These are phyloP conservation scores for Datura wrightii DNA, from an alignment of 257 asterid species.

Conservation along the genomic window DNA sequence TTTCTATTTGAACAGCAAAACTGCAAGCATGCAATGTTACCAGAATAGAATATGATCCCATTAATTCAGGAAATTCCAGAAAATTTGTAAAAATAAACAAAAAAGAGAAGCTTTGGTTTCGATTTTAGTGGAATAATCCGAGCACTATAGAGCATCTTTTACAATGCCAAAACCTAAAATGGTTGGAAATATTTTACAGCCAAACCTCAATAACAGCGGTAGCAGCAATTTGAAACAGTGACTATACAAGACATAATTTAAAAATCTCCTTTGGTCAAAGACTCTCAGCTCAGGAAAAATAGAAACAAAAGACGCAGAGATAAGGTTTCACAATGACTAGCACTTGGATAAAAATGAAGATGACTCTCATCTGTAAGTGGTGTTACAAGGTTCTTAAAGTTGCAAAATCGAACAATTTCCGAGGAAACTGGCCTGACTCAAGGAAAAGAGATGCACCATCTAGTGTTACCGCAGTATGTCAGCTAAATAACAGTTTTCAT, in stretches of 20 bases:
- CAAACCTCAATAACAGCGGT: neutral
- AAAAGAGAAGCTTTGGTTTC: neutral
- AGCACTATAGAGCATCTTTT: neutral
- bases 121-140: neutral
- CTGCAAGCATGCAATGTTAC: conserved; percentile 24
- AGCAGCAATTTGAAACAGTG: conserved; percentile 5
- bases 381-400: neutral
- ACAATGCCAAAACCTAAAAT: neutral
- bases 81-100: neutral
- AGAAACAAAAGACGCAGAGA: neutral
- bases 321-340: neutral
- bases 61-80: neutral
- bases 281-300: neutral
- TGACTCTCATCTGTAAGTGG: conserved; percentile 11
- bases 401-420: neutral
- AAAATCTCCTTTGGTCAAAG: neutral
- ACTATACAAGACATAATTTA: neutral
- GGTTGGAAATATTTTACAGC: neutral
- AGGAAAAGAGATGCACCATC: neutral
- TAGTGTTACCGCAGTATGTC: conserved; percentile 21
- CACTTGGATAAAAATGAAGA: neutral
- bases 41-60: neutral
- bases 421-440: neutral
- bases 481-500: neutral
- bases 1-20: neutral